phyloP scores from a whole-genome alignment of 2,329 filamentous ascomycete species.

The Aspergillus tanneri region DNA sequence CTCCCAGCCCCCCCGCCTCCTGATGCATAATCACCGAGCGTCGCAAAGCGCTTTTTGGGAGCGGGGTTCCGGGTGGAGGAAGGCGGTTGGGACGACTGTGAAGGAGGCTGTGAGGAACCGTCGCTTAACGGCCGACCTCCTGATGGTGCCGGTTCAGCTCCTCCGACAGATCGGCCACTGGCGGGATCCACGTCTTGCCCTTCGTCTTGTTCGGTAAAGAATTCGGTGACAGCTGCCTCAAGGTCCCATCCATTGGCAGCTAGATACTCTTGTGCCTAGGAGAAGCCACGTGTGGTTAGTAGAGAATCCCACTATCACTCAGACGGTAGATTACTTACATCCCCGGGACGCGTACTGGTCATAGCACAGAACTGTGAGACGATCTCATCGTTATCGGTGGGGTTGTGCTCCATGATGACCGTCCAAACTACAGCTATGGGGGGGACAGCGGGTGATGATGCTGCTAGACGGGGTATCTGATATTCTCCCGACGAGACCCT shows the following conservation, averaged over 20 bases:
- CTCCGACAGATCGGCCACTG: slow-evolving; percentile 26
- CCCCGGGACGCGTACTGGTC: slow-evolving; percentile 52
- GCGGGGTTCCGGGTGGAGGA: slow-evolving; percentile 29
- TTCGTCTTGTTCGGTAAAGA: slow-evolving; percentile 54
- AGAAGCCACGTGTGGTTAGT: background rate
- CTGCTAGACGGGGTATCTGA: too few species aligned
- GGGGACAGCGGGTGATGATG: background rate
- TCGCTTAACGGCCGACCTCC: slow-evolving; percentile 37
- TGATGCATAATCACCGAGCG: slow-evolving; percentile 45
- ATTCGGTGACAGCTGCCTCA: slow-evolving; percentile 60
- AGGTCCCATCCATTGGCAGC: slow-evolving; percentile 66
- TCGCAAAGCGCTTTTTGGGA: slow-evolving; percentile 49
- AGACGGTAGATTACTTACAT: slow-evolving; percentile 41
- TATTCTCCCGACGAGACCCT: too few species aligned
- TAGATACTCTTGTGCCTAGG: slow-evolving; percentile 68
- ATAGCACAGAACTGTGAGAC: slow-evolving; percentile 57
- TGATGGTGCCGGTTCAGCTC: slow-evolving; percentile 23
- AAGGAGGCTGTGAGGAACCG: slow-evolving; percentile 29
- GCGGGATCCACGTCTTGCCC: slow-evolving; percentile 33
- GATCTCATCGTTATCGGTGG: slow-evolving; percentile 42
- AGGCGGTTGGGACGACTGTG: slow-evolving; percentile 31
- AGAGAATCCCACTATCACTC: background rate
- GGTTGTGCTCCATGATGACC: slow-evolving; percentile 35
- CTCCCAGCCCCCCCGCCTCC: slow-evolving; percentile 26
- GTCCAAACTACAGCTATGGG: background rate